phyloP scores from a whole-genome alignment of 495 filamentous ascomycete species.

The Penicillium cosmopolitanum region DNA sequence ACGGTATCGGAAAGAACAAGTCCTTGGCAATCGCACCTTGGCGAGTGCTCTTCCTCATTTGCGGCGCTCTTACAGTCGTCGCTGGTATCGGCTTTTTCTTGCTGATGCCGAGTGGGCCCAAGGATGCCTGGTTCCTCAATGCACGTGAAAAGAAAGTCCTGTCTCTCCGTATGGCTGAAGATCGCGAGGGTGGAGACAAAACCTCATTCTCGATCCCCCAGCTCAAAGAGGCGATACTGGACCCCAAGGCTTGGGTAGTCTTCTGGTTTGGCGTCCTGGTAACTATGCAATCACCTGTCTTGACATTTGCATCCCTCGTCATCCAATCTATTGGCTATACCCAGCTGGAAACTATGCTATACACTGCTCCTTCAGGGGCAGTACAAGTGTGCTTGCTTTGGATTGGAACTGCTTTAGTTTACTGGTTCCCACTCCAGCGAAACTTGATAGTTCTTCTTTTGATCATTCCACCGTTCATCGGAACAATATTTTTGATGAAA shows the following conservation, averaged over 20 bases:
- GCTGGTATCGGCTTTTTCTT: constrained; percentile 56
- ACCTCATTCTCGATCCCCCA: constrained; percentile 58
- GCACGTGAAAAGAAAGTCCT: constrained; percentile 56
- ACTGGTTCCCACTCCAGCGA: constrained; percentile 28
- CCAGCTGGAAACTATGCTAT: constrained; percentile 36
- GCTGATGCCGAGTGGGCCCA: constrained; percentile 60
- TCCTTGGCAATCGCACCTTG: constrained; percentile 42
- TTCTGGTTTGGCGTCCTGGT: constrained; percentile 54
- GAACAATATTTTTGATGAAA: constrained; percentile 34
- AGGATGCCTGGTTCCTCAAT: constrained; percentile 61
- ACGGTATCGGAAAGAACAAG: constrained; percentile 54
- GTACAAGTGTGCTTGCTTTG: constrained; percentile 38
- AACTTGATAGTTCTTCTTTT: constrained; percentile 26
- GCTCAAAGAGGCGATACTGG: constrained; percentile 56
- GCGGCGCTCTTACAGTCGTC: constrained; percentile 54
- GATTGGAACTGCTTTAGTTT: constrained; percentile 32
- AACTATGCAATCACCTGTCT: constrained; percentile 30
- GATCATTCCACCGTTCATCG: constrained; percentile 33
- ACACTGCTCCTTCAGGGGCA: constrained; percentile 36
- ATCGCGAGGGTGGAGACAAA: constrained; percentile 65
- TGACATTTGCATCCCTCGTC: constrained; percentile 40
- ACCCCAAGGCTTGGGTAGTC: constrained; percentile 64
- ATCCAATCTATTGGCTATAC: constrained; percentile 37
- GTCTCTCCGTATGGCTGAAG: constrained; percentile 55
- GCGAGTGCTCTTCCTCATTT: constrained; percentile 50